Evolutionary conservation across 345 rosid species (phyloP).

Genomic region (Populus simonii): DNA sequence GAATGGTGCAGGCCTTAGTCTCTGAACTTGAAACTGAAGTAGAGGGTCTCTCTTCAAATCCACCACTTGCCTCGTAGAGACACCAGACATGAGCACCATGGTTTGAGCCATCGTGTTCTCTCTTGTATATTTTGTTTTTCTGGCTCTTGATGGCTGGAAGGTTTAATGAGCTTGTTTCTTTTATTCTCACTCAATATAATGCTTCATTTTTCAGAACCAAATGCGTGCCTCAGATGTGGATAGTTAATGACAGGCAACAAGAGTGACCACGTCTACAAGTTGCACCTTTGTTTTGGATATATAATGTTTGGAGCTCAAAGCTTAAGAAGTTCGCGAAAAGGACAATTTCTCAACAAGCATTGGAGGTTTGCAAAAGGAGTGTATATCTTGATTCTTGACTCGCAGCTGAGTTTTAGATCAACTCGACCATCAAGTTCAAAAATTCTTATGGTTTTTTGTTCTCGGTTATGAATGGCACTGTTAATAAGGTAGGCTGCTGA

Average conservation of each 20-base stretch:
- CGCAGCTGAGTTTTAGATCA: not conserved
- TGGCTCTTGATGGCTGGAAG: not conserved
- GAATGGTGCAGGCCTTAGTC: slow-evolving; percentile 42
- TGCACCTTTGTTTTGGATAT: not conserved
- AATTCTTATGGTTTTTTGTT: too few species aligned
- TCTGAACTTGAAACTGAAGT: slow-evolving; percentile 50
- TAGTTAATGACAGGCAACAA: slow-evolving; percentile 43
- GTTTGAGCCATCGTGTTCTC: slow-evolving; percentile 65
- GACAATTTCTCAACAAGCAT: too few species aligned
- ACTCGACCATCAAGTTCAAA: too few species aligned
- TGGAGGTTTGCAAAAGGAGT: too few species aligned
- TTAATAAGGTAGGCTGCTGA: too few species aligned
- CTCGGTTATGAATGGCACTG: too few species aligned
- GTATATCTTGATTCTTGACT: not conserved
- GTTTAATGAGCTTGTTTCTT: not conserved
- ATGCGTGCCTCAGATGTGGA: slow-evolving; percentile 32
- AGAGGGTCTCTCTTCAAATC: slow-evolving; percentile 45
- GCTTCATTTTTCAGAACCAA: not conserved
- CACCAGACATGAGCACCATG: slow-evolving; percentile 71
- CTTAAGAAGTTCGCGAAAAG: too few species aligned
- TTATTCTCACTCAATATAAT: not conserved
- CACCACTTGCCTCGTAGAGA: slow-evolving; percentile 43
- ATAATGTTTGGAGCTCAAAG: not conserved
- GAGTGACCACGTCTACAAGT: slow-evolving; percentile 22
- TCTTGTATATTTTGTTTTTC: not conserved